These are phyloP conservation scores for Saprolegnia parasitica DNA, from an alignment of 352 stramenopile genomes.

Conservation along the genomic window DNA sequence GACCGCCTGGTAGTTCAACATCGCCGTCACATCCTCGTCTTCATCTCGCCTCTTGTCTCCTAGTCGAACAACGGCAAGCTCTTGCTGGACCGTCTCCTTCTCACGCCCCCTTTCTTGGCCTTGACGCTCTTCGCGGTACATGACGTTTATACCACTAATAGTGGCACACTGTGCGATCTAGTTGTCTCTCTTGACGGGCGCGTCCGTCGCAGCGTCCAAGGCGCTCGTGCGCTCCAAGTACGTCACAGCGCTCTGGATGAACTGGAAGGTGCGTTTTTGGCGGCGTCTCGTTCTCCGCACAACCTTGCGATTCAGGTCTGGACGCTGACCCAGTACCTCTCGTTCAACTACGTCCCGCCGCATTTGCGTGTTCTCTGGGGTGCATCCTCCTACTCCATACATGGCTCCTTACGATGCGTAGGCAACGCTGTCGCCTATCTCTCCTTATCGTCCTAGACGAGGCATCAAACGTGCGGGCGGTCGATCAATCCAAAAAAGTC, in stretches of 20 bases:
- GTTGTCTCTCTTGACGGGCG: slow-evolving; percentile 57
- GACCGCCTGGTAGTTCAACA: slow-evolving; percentile 46
- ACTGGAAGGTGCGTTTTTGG: slow-evolving; percentile 39
- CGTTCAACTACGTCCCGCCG: slow-evolving; percentile 68
- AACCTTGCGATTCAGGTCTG: slow-evolving; percentile 33
- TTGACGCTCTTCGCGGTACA: slow-evolving; percentile 64
- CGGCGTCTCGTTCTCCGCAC: not conserved
- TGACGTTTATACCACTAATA: not conserved
- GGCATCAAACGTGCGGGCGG: not conserved
- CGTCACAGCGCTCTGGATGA: slow-evolving; percentile 53
- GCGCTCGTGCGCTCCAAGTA: slow-evolving; percentile 48
- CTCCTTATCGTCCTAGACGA: slow-evolving; percentile 35
- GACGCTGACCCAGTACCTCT: slow-evolving; percentile 66
- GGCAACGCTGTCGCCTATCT: slow-evolving; percentile 69
- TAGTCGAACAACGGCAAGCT: slow-evolving; percentile 76
- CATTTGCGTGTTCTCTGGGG: slow-evolving; percentile 70
- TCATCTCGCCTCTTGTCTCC: not conserved
- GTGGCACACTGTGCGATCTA: slow-evolving; percentile 24
- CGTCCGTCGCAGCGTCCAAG: slow-evolving; percentile 41
- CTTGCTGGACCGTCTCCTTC: slow-evolving; percentile 55
- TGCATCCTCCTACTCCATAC: slow-evolving; percentile 34
- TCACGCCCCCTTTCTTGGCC: slow-evolving; percentile 61
- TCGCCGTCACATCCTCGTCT: too few relatives aligned
- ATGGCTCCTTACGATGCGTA: slow-evolving; percentile 21
- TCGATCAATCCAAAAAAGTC: not conserved